Evolutionary conservation across 352 stramenopile species (phyloP).

Genomic region (Globisporangium irregulare): DNA sequence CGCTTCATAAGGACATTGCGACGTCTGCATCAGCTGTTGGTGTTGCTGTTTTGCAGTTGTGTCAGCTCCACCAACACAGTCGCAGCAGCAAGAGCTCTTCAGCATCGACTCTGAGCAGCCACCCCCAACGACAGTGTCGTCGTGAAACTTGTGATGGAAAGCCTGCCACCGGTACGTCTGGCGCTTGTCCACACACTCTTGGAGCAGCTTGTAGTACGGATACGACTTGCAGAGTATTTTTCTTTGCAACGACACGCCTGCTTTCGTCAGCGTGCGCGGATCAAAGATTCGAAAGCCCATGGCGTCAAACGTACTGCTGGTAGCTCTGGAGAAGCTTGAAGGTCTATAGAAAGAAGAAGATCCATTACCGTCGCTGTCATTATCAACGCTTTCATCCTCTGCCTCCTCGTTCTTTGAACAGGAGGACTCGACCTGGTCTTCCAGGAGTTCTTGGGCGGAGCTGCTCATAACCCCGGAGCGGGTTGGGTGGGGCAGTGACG

Average conservation of each 20-base stretch:
- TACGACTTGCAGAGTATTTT: constrained; percentile 27
- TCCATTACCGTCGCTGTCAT: background rate
- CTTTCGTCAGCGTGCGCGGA: constrained; percentile 20
- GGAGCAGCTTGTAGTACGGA: constrained; percentile 46
- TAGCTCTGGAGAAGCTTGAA: constrained; percentile 12
- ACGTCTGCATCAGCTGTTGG: background rate
- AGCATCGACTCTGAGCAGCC: background rate
- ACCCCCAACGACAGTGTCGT: background rate
- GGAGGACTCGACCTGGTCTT: constrained; percentile 11
- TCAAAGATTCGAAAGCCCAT: constrained; percentile 56
- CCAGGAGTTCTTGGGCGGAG: constrained; percentile 43
- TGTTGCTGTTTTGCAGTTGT: background rate
- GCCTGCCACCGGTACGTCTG: constrained; percentile 35
- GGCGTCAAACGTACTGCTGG: constrained; percentile 28
- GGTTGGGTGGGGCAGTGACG: constrained; percentile 39
- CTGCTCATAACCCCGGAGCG: constrained; percentile 26
- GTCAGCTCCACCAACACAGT: background rate
- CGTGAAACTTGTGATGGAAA: constrained; percentile 12
- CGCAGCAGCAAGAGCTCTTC: background rate
- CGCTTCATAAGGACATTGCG: constrained; percentile 11
- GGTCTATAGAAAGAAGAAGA: constrained; percentile 3
- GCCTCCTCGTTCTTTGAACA: background rate
- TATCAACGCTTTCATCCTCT: background rate
- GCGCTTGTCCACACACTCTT: constrained; percentile 35
- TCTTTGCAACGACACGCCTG: constrained; percentile 5